Conservation (phyloP, 352 stramenopile species). For the Pythium phragmiticola region DNA sequence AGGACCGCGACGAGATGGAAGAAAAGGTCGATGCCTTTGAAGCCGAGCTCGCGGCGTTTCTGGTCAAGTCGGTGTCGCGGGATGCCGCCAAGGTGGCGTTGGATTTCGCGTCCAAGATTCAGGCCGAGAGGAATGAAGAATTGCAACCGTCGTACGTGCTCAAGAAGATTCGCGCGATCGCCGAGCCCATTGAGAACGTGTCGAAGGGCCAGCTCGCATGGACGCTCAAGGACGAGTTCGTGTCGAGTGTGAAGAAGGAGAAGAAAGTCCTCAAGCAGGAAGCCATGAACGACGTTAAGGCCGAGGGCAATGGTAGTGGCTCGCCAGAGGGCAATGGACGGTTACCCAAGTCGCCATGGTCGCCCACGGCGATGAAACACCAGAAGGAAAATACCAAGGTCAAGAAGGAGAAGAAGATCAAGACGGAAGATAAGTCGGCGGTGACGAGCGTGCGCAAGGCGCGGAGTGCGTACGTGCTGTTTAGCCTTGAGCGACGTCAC, state of each 20-base stretch:
- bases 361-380: constrained; percentile 40
- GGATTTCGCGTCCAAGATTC: constrained; percentile 38
- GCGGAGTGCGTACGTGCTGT: constrained; percentile 40
- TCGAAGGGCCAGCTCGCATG: constrained; percentile 30
- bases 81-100: constrained; percentile 39
- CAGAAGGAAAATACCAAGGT: constrained; percentile 25
- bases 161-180: constrained; percentile 39
- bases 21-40: constrained; percentile 60
- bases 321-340: constrained; percentile 15
- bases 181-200: constrained; percentile 34
- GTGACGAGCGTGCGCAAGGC: constrained; percentile 27
- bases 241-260: constrained; percentile 25
- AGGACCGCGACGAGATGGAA: constrained; percentile 67
- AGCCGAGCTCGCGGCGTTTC: constrained; percentile 56
- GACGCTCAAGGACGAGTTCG: constrained; percentile 30
- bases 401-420: constrained; percentile 28
- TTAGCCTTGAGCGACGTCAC: constrained; percentile 37
- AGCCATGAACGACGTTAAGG: constrained; percentile 11
- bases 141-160: constrained; percentile 36
- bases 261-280: constrained; percentile 32
- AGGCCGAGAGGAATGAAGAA: constrained; percentile 22
- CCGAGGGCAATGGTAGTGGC: constrained; percentile 7
- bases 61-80: constrained; percentile 30
- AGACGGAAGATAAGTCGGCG: constrained; percentile 11
- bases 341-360: constrained; percentile 38